Base-by-base conservation (phyloP, 495 filamentous ascomycete species). In the Thermothielavioides terrestris region DNA sequence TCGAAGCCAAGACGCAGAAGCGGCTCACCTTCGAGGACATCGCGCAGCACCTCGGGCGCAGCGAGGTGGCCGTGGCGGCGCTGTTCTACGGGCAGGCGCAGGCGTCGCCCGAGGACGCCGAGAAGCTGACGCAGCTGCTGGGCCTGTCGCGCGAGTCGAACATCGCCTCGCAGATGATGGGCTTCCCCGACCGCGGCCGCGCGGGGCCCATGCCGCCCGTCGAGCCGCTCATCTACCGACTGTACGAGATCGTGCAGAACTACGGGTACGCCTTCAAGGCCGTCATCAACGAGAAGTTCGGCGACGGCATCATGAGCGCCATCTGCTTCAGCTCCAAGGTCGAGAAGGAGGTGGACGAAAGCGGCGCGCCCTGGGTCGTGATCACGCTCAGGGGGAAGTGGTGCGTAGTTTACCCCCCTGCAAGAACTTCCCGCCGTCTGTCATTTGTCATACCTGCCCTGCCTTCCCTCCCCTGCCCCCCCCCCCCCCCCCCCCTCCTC, bases 261-360 rank as follows among this genome's bases (percentile, higher is more conserved):
- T 98, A 97, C 62, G 92, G 92, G 6, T 92, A 94, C 67, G 87
- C 92, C 20, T 96, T 92, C 68, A 97, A 97, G 77, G 91, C 89
- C 6, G 76, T 98, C 8, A 65, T 98, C 66, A 98, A 98, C 62
- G 92, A 98, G 79, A 98, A 95, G 74, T 96, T 98, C 70, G 92
- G 92, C 0, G 92, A 98, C 68, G 92, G 92, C 0, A 98, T 98
- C 60, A 96, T 98, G 92, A 94, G 88, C 61, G 92, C 91, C 0
- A 95, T 98, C 63, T 79, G 83, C 6, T 98, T 98, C 63, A 83
- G 81, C 32, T 94, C 89, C 1, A 90, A 89, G 68, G 87, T 98
- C 12, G 88, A 96, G 71, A 96, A 95, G 77, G 92, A 98, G 79
- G 81, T 81, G 7, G 92, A 96, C 69, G 76, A 81, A 46, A 76